phyloP scores from a whole-genome alignment of 805 yeast genomes.

The Ogataea salicorniae region DNA sequence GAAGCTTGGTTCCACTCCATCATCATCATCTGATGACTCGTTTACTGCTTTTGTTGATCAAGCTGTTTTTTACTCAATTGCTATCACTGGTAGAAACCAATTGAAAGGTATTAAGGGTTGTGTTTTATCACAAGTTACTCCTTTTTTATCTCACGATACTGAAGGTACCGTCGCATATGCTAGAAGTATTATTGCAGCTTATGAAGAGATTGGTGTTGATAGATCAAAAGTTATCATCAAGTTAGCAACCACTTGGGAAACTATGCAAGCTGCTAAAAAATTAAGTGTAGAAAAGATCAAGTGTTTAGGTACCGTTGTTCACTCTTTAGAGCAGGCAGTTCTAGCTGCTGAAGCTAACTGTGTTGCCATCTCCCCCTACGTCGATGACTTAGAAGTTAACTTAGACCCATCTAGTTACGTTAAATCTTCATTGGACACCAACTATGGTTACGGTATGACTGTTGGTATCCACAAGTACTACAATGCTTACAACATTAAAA shows the following conservation, averaged over 20 bases:
- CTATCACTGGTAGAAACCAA: slow-evolving; percentile 23
- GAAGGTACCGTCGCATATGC: slow-evolving; percentile 26
- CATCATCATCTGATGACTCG: slow-evolving; percentile 5
- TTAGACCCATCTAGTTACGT: slow-evolving; percentile 24
- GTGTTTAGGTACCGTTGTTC: slow-evolving; percentile 34
- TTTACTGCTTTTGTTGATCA: slow-evolving; percentile 13
- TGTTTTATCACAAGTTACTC: slow-evolving; percentile 28
- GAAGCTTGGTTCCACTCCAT: slow-evolving; percentile 10
- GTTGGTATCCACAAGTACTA: slow-evolving; percentile 31
- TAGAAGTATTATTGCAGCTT: slow-evolving; percentile 25
- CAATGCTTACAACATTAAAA: slow-evolving; percentile 26
- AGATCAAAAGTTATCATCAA: slow-evolving; percentile 30
- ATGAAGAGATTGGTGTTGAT: slow-evolving; percentile 29
- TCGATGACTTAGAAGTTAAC: slow-evolving; percentile 26
- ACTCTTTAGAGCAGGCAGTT: slow-evolving; percentile 32
- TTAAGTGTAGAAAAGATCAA: slow-evolving; percentile 23
- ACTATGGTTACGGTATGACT: slow-evolving; percentile 28
- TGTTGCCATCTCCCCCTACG: slow-evolving; percentile 32
- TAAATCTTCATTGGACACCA: slow-evolving; percentile 19
- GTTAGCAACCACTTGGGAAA: slow-evolving; percentile 32
- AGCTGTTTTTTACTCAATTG: slow-evolving; percentile 18
- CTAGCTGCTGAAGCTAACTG: slow-evolving; percentile 35
- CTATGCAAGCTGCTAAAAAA: slow-evolving; percentile 29
- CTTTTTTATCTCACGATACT: slow-evolving; percentile 23
- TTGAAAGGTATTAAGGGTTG: slow-evolving; percentile 17